These are phyloP conservation scores for Cercospora sojina DNA, from an alignment of 2,329 filamentous ascomycete species.

Conservation along the genomic window DNA sequence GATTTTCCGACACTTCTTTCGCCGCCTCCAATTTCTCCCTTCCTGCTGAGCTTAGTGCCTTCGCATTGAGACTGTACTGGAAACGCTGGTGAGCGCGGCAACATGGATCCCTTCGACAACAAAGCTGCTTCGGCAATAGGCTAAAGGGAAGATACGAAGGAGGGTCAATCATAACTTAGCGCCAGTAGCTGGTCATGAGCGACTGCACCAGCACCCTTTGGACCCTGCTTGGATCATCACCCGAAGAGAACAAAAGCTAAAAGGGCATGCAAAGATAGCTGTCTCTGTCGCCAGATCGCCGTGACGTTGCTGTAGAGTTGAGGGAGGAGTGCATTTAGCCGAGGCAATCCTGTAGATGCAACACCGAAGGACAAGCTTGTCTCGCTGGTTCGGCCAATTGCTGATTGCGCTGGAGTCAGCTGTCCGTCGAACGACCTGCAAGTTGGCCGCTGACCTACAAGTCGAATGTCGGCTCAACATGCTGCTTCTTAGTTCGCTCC, in stretches of 20 bases:
- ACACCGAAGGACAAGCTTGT: neutral
- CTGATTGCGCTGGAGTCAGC: neutral
- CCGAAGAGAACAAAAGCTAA: neutral
- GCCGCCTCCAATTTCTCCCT: neutral
- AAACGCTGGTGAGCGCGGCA: neutral
- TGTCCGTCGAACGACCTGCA: neutral
- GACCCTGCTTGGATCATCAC: neutral
- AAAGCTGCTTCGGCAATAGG: neutral
- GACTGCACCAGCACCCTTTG: neutral
- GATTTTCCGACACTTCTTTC: neutral
- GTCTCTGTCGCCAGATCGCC: neutral
- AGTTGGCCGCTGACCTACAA: neutral
- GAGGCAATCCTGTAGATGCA: neutral
- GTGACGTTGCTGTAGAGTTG: slow-evolving; percentile 1
- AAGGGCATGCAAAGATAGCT: neutral
- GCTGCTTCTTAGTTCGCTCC: neutral
- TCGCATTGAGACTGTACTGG: neutral
- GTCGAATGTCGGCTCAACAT: neutral
- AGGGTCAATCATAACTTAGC: neutral
- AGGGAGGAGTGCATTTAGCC: neutral
- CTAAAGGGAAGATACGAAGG: neutral
- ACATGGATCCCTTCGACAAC: neutral
- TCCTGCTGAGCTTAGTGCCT: neutral
- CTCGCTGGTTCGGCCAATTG: neutral
- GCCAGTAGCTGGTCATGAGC: neutral